Base-by-base conservation (phyloP, 2,329 filamentous ascomycete genomes). In the Diaporthe humulicola region DNA sequence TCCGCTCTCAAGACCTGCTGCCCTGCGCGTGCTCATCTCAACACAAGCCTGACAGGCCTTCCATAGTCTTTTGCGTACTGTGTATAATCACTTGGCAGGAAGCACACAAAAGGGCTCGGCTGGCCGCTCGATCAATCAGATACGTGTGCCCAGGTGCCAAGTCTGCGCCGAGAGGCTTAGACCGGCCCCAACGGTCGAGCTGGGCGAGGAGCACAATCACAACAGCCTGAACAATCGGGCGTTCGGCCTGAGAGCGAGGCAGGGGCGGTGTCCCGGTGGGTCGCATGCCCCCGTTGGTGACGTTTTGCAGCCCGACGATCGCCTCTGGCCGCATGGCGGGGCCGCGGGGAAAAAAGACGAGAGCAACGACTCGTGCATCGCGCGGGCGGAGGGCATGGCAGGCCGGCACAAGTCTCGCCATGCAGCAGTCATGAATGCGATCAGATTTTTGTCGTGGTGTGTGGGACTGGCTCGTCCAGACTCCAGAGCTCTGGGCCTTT, bases 261-360 rank as follows among this genome's bases (percentile, higher is more conserved):
- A 52, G 42, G 42, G 33, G 70, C 73, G 61, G 70, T 64, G 74
- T 64, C 66, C 71, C 45, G 40, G 50, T 38, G 56, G 48, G 52
- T 25, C 64, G 22, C 42, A 48, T 74, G 71, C 36, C 50, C 57
- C 71, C 71, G 70, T 67, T 48, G 36, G 74, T 76, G 74, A 76
- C 74, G 74, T 75, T 72, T 40, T 54, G 73, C 66, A 30, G 70
- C 25, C 50, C 58, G 74, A 71, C 67, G 67, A 76, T 76, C 74
- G 40, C 40, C 19, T 70, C 56, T 70, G 36, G 70, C 73, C 58
- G 42, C 48, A 52, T 28, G 17, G 69, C 61, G 69, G 61, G 71
- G 61, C 60, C 56, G 74, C 72, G 74, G 74, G 67, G 66, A 69
- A 45, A 36, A 56, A 73, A 45, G 50, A 30, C 54, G 48, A 38